phyloP scores from a whole-genome alignment of 2,329 filamentous ascomycete species.

The Hymenotorrendiella dingleyae region DNA sequence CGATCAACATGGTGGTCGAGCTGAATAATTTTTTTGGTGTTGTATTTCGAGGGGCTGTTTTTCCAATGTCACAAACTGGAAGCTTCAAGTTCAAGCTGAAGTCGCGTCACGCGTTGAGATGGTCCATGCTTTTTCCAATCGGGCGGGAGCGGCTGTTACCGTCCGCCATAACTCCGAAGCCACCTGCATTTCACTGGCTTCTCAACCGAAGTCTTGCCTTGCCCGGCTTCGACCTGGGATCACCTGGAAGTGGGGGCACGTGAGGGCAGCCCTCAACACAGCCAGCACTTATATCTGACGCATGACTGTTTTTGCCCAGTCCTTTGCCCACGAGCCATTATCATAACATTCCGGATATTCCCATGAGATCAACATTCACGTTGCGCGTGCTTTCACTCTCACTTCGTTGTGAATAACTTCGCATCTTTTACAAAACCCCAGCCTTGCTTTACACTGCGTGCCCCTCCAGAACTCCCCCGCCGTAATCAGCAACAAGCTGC shows the following conservation, averaged over 20 bases:
- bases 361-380: no score
- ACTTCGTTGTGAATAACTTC: not conserved
- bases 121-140: no score
- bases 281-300: not conserved
- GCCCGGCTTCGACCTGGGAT: no score
- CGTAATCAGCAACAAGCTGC: not conserved
- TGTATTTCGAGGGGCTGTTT: not conserved
- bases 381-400: no score
- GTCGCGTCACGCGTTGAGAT: no score
- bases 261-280: not conserved
- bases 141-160: no score
- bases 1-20: slow-evolving; percentile 60
- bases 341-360: not conserved
- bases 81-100: no score
- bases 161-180: no score
- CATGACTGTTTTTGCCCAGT: not conserved
- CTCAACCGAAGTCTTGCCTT: no score
- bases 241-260: slow-evolving; percentile 3
- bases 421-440: not conserved
- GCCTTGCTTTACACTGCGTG: not conserved
- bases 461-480: not conserved
- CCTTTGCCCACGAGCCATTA: slow-evolving; percentile 2
- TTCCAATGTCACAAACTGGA: no score
- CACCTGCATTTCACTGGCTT: no score
- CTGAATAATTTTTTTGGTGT: not conserved